These are phyloP conservation scores for Zymoseptoria passerinii DNA, from an alignment of 2,329 filamentous ascomycete genomes.

Conservation along the genomic window DNA sequence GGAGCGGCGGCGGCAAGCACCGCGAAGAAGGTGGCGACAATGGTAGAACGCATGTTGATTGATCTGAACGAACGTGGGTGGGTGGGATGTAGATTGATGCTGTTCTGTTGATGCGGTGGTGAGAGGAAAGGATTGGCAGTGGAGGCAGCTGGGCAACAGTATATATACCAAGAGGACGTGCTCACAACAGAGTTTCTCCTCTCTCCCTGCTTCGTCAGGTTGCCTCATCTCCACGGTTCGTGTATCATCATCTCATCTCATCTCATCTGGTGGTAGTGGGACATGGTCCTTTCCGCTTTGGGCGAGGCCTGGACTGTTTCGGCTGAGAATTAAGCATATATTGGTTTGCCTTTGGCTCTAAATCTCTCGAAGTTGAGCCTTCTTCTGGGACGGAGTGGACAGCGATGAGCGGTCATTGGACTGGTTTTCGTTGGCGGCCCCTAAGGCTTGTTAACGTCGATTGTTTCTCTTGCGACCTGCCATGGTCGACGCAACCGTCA, in stretches of 20 bases:
- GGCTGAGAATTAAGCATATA: not conserved
- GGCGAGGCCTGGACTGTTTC: not conserved
- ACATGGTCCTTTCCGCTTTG: not conserved
- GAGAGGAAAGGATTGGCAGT: not conserved
- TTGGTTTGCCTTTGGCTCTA: not conserved
- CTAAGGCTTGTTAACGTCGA: not conserved
- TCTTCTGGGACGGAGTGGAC: not conserved
- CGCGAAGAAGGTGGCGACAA: slow-evolving; percentile 13
- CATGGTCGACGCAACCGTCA: not conserved
- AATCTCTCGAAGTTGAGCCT: not conserved
- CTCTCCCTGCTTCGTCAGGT: not conserved
- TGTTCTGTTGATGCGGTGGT: not conserved
- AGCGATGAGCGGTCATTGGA: not conserved
- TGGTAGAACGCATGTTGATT: slow-evolving; percentile 15
- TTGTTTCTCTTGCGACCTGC: not conserved
- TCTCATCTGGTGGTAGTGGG: not conserved
- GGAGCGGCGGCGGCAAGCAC: slow-evolving; percentile 15
- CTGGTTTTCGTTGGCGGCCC: no score
- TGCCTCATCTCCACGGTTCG: not conserved
- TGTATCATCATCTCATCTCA: not conserved
- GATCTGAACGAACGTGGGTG: not conserved
- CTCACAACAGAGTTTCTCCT: not conserved
- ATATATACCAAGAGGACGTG: not conserved
- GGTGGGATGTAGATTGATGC: not conserved
- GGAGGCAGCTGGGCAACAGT: not conserved